Percentiles rank a stretch among this genome's conserved stretches.
Conservation (phyloP, 208 protist genomes). For the Trypanosoma avium region DNA sequence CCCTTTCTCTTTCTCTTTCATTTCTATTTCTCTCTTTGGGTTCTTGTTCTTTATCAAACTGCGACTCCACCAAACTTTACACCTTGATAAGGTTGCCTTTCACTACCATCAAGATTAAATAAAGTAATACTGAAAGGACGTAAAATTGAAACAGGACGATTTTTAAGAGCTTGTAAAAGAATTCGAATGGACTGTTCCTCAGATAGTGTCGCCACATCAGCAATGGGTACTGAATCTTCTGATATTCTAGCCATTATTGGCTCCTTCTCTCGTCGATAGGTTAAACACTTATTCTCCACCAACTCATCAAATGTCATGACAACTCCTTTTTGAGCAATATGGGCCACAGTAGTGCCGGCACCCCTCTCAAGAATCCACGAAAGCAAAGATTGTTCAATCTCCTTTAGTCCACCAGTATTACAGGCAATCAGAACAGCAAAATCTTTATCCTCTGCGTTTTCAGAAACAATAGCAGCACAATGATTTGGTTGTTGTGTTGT, state of each 20-base stretch:
- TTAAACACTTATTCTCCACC: constrained; percentile 40
- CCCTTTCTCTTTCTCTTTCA: too few species aligned
- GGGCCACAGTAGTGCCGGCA: constrained; percentile 69
- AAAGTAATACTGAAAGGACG: constrained; percentile 81
- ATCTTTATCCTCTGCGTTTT: constrained; percentile 30
- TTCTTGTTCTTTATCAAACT: neutral
- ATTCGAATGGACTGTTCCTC: constrained; percentile 78
- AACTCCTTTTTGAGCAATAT: constrained; percentile 72
- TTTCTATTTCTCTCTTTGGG: too few species aligned
- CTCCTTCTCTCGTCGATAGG: constrained; percentile 46
- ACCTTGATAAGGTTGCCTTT: constrained; percentile 75
- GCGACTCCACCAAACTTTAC: constrained; percentile 81
- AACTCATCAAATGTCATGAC: constrained; percentile 91
- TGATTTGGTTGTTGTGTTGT: constrained; percentile 63
- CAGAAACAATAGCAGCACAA: constrained; percentile 39
- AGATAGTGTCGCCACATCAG: constrained; percentile 61
- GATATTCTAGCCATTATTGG: constrained; percentile 37
- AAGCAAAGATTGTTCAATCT: constrained; percentile 67
- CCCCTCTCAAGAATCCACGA: constrained; percentile 79
- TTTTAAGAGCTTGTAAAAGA: constrained; percentile 58
- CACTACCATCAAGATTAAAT: constrained; percentile 85
- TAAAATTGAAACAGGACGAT: constrained; percentile 54
- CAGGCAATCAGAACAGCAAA: constrained; percentile 74
- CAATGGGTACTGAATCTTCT: constrained; percentile 40
- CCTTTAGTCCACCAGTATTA: constrained; percentile 60